Percentiles rank a stretch among this genome's conserved stretches.
These are phyloP conservation scores for Allantophomopsis lycopodina DNA, from an alignment of 2,329 filamentous ascomycete genomes.

Conservation along the genomic window DNA sequence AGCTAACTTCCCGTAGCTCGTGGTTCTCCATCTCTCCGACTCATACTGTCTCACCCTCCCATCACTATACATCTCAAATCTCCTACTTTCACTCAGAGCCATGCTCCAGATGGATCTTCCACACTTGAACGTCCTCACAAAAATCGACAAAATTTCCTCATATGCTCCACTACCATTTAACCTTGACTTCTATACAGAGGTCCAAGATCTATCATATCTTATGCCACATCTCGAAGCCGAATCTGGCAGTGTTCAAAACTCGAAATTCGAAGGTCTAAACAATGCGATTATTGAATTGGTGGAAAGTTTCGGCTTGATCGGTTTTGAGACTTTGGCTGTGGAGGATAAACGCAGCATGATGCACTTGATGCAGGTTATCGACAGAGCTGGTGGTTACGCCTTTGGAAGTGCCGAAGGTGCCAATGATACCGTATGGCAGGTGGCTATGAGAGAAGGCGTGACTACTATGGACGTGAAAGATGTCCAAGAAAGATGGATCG, in stretches of 20 bases:
- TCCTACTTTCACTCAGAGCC: slow-evolving; percentile 82
- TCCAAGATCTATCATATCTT: slow-evolving; percentile 80
- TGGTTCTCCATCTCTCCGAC: slow-evolving; percentile 86
- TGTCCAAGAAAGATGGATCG: slow-evolving; percentile 92
- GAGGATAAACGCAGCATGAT: slow-evolving; percentile 98
- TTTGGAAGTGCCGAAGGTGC: slow-evolving; percentile 84
- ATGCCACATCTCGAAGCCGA: slow-evolving; percentile 71
- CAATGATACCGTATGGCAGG: slow-evolving; percentile 94
- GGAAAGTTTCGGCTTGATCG: slow-evolving; percentile 78
- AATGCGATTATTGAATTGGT: slow-evolving; percentile 77
- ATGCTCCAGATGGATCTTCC: slow-evolving; percentile 99
- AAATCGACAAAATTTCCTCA: slow-evolving; percentile 84
- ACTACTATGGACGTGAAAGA: slow-evolving; percentile 71
- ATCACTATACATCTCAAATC: slow-evolving; percentile 86
- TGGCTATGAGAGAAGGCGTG: slow-evolving; percentile 72
- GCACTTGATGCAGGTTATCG: slow-evolving; percentile 75
- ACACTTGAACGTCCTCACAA: slow-evolving; percentile 89
- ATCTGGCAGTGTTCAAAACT: slow-evolving; percentile 50
- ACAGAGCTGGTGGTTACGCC: slow-evolving; percentile 83
- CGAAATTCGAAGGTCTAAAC: slow-evolving; percentile 76
- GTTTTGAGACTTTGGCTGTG: slow-evolving; percentile 86
- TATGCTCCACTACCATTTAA: slow-evolving; percentile 88
- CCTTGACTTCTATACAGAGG: slow-evolving; percentile 93
- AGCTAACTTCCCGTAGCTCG: slow-evolving; percentile 46
- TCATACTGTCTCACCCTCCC: slow-evolving; percentile 88